Percentiles rank a stretch among this genome's conserved stretches.
Conservation (phyloP, 2,329 filamentous ascomycete genomes). For the Aspergillus fumigatiaffinis region DNA sequence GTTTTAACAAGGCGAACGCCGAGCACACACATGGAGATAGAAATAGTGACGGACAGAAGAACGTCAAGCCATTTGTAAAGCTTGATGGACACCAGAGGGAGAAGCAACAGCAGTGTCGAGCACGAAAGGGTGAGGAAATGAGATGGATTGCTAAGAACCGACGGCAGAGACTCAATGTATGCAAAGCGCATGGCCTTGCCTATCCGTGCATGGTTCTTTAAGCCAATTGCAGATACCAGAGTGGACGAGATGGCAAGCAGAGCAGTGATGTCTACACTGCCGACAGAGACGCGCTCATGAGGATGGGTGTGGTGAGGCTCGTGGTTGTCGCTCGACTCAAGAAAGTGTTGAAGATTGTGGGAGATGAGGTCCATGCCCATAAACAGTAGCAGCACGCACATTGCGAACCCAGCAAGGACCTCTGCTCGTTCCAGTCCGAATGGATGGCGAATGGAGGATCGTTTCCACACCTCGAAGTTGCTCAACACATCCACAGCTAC, state of each 20-base stretch:
- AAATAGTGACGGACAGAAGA: slow-evolving; percentile 74
- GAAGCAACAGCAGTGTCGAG: slow-evolving; percentile 71
- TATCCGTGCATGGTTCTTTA: slow-evolving; percentile 89
- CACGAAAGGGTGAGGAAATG: slow-evolving; percentile 92
- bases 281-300: slow-evolving; percentile 65
- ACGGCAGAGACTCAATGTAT: slow-evolving; percentile 76
- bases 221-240: slow-evolving; percentile 76
- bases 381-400: slow-evolving; percentile 95
- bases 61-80: slow-evolving; percentile 81
- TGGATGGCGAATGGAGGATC: slow-evolving; percentile 86
- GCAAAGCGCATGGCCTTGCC: slow-evolving; percentile 85
- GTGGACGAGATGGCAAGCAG: slow-evolving; percentile 79
- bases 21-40: slow-evolving; percentile 81
- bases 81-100: slow-evolving; percentile 77
- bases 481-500: slow-evolving; percentile 87
- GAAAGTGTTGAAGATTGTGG: slow-evolving; percentile 87
- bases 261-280: slow-evolving; percentile 76
- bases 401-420: slow-evolving; percentile 90
- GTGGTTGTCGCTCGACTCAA: slow-evolving; percentile 71
- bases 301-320: slow-evolving; percentile 66
- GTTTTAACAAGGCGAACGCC: slow-evolving; percentile 79
- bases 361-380: slow-evolving; percentile 94
- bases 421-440: slow-evolving; percentile 90
- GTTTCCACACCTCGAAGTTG: slow-evolving; percentile 97
- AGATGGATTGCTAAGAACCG: slow-evolving; percentile 87